Evolutionary conservation across 805 yeast species (phyloP).

Genomic region (Phaffomyces opuntiae): DNA sequence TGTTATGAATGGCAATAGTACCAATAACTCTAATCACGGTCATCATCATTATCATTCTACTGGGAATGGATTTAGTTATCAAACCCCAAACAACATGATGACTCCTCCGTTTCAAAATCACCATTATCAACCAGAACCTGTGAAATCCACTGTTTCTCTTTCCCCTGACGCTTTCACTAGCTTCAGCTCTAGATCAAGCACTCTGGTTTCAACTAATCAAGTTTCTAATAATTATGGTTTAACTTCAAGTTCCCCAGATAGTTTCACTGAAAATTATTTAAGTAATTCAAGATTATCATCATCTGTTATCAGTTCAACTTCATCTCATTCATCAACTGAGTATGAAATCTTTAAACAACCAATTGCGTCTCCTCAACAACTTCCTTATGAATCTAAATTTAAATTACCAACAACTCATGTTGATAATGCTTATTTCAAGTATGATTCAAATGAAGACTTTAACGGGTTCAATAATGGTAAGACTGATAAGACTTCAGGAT

Average conservation of each 20-base stretch:
- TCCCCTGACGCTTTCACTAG: background rate
- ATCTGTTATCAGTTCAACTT: slow-evolving; percentile 17
- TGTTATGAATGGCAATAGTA: background rate
- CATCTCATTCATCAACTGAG: slow-evolving; percentile 5
- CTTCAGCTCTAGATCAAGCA: background rate
- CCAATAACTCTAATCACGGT: background rate
- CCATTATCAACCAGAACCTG: background rate
- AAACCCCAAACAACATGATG: background rate
- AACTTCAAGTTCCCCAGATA: slow-evolving; percentile 13
- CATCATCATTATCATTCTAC: background rate
- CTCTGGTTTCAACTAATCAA: background rate
- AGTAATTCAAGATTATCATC: slow-evolving; percentile 13
- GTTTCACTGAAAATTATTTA: slow-evolving; percentile 14
- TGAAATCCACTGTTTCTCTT: background rate
- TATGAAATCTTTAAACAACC: background rate
- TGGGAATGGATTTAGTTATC: background rate
- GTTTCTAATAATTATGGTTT: background rate
- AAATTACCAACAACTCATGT: background rate
- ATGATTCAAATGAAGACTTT: background rate
- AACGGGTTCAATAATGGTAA: slow-evolving; percentile 1
- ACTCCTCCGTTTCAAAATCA: background rate
- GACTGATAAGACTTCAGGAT: slow-evolving; percentile 16
- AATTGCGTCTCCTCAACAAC: too few species aligned
- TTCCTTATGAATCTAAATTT: background rate
- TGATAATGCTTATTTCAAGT: background rate